Conservation (phyloP, 192 early-diverging fungal species). For the Backusella psychrophila region DNA sequence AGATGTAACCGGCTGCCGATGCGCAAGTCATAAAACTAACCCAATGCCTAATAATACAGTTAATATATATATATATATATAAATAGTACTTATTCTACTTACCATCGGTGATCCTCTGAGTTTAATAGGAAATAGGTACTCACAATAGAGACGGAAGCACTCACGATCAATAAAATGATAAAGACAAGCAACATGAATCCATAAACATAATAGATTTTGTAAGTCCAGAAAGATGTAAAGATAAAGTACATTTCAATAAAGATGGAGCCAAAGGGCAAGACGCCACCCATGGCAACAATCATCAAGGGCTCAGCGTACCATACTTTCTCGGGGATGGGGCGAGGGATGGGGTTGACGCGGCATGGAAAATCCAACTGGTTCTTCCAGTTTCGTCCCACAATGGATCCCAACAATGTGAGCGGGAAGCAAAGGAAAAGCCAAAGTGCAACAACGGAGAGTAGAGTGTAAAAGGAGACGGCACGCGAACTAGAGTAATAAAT, state of each 20-base stretch:
- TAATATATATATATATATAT: neutral
- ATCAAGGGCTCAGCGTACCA: slow-evolving; percentile 65
- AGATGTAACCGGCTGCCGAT: slow-evolving; percentile 73
- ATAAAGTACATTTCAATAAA: slow-evolving; percentile 89
- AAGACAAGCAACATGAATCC: slow-evolving; percentile 76
- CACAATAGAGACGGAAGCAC: slow-evolving; percentile 70
- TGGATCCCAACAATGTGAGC: slow-evolving; percentile 67
- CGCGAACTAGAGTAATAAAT: slow-evolving; percentile 72
- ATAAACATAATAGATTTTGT: slow-evolving; percentile 80
- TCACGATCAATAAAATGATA: slow-evolving; percentile 64
- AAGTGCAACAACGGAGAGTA: slow-evolving; percentile 67
- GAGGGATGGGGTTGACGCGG: slow-evolving; percentile 75
- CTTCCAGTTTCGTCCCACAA: slow-evolving; percentile 65
- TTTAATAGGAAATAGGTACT: slow-evolving; percentile 78
- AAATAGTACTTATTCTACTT: neutral
- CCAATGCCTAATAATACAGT: slow-evolving; percentile 58
- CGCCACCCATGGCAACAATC: slow-evolving; percentile 58
- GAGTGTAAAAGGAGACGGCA: slow-evolving; percentile 75
- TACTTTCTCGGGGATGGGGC: slow-evolving; percentile 72
- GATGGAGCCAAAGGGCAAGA: slow-evolving; percentile 76
- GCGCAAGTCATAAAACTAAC: slow-evolving; percentile 73
- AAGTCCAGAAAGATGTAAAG: slow-evolving; percentile 76
- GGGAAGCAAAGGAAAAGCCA: slow-evolving; percentile 73
- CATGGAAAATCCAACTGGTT: slow-evolving; percentile 67
- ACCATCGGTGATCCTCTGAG: slow-evolving; percentile 79